Conservation (phyloP, 345 rosid genomes). For the Cardamine occulta region DNA sequence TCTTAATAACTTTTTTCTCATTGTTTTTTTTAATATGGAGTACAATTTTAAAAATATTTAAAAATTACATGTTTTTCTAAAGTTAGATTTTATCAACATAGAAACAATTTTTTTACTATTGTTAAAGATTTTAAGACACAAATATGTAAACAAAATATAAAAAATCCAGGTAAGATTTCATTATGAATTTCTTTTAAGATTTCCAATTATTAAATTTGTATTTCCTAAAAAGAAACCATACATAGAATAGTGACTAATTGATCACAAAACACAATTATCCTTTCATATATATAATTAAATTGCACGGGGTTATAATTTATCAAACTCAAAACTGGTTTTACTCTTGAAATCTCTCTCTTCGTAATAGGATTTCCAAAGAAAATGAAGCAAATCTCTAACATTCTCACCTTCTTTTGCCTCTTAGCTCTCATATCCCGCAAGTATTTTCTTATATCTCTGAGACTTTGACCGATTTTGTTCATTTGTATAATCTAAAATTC, state of each 20-base stretch:
- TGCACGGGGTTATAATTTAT: neutral
- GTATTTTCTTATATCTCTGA: neutral
- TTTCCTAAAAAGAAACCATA: neutral
- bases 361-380: neutral
- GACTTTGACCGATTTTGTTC: neutral
- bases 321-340: neutral
- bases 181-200: neutral
- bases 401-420: conserved; percentile 1
- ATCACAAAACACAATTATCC: neutral
- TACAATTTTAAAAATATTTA: neutral
- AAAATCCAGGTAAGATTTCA: neutral
- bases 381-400: neutral
- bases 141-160: neutral
- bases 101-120: neutral
- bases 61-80: neutral
- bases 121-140: neutral
- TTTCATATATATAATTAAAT: neutral
- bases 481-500: too few species aligned
- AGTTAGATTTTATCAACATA: neutral
- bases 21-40: too few species aligned
- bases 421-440: neutral
- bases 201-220: neutral
- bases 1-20: neutral
- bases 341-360: neutral
- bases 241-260: neutral